phyloP scores from a whole-genome alignment of 2,329 filamentous ascomycete genomes.

The Pyrenochaeta sp. region DNA sequence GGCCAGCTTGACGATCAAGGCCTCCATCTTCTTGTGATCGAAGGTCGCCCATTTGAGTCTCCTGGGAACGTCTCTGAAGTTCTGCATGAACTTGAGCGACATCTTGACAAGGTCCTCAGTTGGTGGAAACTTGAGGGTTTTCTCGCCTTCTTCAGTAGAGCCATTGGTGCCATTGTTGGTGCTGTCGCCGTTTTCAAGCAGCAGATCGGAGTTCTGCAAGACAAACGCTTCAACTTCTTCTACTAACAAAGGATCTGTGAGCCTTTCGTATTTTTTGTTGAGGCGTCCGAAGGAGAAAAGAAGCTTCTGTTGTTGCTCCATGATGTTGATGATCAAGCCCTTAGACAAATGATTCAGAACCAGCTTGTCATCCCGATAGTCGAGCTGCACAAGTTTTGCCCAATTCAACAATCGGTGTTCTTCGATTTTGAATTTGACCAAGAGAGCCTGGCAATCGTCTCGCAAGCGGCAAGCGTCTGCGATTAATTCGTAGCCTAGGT shows the following conservation, averaged over 20 bases:
- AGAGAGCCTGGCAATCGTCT: conserved; percentile 42
- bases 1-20: conserved; percentile 41
- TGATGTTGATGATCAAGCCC: conserved; percentile 44
- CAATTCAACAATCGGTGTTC: conserved; percentile 50
- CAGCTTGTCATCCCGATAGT: conserved; percentile 42
- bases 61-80: conserved; percentile 30
- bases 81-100: conserved; percentile 38
- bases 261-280: conserved; percentile 40
- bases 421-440: conserved; percentile 49
- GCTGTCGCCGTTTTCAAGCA: conserved; percentile 19
- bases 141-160: conserved; percentile 21
- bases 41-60: conserved; percentile 45
- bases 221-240: conserved; percentile 31
- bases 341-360: conserved; percentile 44
- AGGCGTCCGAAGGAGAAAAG: conserved; percentile 42
- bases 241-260: conserved; percentile 38
- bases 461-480: conserved; percentile 46
- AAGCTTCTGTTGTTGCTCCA: conserved; percentile 45
- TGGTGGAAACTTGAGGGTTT: conserved; percentile 41
- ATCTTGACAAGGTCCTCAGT: conserved; percentile 40
- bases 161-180: neutral
- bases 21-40: conserved; percentile 43
- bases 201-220: conserved; percentile 13
- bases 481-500: conserved; percentile 48
- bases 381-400: conserved; percentile 44